Evolutionary conservation across 2,329 filamentous ascomycete genomes (phyloP).

Genomic region (Cyanodermella asteris): DNA sequence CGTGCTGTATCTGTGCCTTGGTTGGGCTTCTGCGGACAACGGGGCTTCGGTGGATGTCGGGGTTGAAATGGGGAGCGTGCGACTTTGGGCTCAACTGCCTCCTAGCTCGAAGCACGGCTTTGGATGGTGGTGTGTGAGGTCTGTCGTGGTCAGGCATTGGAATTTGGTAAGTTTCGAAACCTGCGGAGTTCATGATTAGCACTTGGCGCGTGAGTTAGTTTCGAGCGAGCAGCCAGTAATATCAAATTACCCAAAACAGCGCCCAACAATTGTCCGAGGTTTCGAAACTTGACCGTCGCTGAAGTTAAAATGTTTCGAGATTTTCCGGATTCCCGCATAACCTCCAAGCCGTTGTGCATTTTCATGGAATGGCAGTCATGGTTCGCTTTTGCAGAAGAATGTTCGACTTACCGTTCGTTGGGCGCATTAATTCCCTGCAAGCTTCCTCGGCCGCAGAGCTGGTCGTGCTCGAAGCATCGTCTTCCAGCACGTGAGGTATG

Average conservation of each 20-base stretch:
- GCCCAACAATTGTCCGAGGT: too few species aligned
- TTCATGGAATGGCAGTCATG: not conserved
- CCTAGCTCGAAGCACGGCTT: not conserved
- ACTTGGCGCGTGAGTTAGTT: too few species aligned
- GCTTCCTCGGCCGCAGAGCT: constrained; percentile 1
- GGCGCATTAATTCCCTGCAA: not conserved
- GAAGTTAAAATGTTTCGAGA: too few species aligned
- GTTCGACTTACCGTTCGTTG: not conserved
- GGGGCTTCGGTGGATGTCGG: constrained; percentile 8
- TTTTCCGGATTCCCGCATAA: too few species aligned
- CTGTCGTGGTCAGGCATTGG: constrained; percentile 1
- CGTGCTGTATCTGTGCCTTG: constrained; percentile 1
- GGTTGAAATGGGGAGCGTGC: constrained; percentile 12
- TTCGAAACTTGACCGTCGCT: too few species aligned
- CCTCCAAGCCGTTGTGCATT: too few species aligned
- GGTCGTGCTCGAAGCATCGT: not conserved
- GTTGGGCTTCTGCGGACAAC: too few species aligned
- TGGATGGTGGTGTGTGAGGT: not conserved
- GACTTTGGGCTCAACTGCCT: not conserved
- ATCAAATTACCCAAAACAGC: too few species aligned
- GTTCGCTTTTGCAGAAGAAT: too few species aligned
- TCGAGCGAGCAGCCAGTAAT: too few species aligned
- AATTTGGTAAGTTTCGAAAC: not conserved
- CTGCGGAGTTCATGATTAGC: too few species aligned
- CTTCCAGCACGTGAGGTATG: not conserved